A percentile compares a stretch with the other conserved stretches of the same genome.
These are phyloP conservation scores for Verbena officinalis DNA, from an alignment of 257 asterid species.

Conservation along the genomic window DNA sequence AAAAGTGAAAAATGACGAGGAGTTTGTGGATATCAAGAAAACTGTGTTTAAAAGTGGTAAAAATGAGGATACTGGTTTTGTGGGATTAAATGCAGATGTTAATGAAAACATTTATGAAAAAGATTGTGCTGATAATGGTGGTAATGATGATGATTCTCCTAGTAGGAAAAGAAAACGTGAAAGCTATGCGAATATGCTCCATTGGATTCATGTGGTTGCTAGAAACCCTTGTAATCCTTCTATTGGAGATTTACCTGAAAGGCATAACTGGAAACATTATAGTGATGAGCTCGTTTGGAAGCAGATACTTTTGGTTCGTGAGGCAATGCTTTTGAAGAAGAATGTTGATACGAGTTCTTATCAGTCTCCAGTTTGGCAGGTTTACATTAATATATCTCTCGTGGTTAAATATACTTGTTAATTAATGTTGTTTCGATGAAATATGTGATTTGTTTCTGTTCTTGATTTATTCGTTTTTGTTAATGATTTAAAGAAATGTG, in stretches of 20 bases:
- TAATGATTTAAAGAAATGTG: background rate
- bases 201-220: conserved; percentile 66
- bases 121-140: conserved; percentile 18
- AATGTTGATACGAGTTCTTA: conserved; percentile 49
- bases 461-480: background rate
- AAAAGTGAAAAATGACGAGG: conserved; percentile 41
- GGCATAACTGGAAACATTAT: conserved; percentile 67
- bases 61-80: conserved; percentile 25
- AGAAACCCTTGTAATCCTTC: conserved; percentile 63
- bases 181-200: conserved; percentile 42
- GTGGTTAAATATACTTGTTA: conserved; percentile 3
- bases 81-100: conserved; percentile 23
- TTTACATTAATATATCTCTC: conserved; percentile 27
- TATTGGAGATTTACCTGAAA: conserved; percentile 54
- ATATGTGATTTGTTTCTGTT: conserved; percentile 11
- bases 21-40: conserved; percentile 30
- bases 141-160: conserved; percentile 26
- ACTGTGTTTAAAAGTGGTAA: conserved; percentile 29
- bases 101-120: conserved; percentile 26
- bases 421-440: background rate
- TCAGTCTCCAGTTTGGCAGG: conserved; percentile 53
- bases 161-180: conserved; percentile 63
- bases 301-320: conserved; percentile 67
- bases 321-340: conserved; percentile 48
- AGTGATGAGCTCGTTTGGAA: conserved; percentile 67